Evolutionary conservation across 805 yeast genomes (phyloP).

Genomic region (Starmerella etchellsii): DNA sequence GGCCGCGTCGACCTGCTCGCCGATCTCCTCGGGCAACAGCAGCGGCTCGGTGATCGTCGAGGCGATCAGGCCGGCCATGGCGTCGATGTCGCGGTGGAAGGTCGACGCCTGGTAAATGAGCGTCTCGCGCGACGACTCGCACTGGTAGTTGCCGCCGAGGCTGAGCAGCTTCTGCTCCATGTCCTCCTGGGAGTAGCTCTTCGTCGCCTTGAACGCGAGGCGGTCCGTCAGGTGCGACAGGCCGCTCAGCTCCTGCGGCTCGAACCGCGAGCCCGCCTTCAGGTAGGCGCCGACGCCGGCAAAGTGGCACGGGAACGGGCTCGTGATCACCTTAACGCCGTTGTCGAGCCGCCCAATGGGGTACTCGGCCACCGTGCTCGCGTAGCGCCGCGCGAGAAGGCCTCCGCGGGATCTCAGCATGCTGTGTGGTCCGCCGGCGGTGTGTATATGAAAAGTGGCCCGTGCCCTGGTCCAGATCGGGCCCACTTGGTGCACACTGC

Average conservation of each 20-base stretch:
- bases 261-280: slow-evolving; percentile 83
- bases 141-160: slow-evolving; percentile 88
- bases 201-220: slow-evolving; percentile 46
- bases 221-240: slow-evolving; percentile 75
- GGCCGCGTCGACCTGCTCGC: slow-evolving; percentile 60
- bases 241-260: slow-evolving; percentile 49
- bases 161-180: slow-evolving; percentile 66
- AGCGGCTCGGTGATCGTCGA: slow-evolving; percentile 68
- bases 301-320: slow-evolving; percentile 79
- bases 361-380: no score
- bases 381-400: not conserved
- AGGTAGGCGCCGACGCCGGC: slow-evolving; percentile 81
- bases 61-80: slow-evolving; percentile 61
- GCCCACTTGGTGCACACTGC: no score
- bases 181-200: slow-evolving; percentile 37
- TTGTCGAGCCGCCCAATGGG: slow-evolving; percentile 39
- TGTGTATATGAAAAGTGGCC: no score
- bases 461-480: no score
- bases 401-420: not conserved
- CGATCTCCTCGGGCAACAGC: slow-evolving; percentile 54
- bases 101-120: slow-evolving; percentile 90
- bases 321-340: slow-evolving; percentile 74
- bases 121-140: slow-evolving; percentile 83
- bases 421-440: not conserved
- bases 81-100: slow-evolving; percentile 69